Conservation (phyloP, 805 yeast species). For the Starmerella asiatica region DNA sequence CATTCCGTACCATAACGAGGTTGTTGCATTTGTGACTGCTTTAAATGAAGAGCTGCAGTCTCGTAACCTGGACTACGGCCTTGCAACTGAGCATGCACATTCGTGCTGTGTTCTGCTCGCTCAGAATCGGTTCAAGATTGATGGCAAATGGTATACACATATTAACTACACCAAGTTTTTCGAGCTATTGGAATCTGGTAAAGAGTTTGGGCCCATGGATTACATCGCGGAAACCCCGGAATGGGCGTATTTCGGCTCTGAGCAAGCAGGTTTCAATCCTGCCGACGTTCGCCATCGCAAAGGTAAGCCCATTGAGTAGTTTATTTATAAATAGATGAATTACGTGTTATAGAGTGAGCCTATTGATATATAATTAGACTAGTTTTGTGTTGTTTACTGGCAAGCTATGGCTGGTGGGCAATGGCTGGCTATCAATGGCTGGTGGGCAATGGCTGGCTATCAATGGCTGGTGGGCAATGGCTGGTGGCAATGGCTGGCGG, state of each 20-base stretch:
- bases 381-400: no score
- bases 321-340: no score
- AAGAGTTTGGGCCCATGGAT: slow-evolving; percentile 62
- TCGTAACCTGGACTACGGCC: slow-evolving; percentile 59
- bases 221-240: slow-evolving; percentile 69
- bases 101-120: slow-evolving; percentile 85
- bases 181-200: slow-evolving; percentile 50
- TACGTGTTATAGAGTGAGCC: no score
- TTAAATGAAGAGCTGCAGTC: slow-evolving; percentile 47
- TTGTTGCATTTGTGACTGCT: slow-evolving; percentile 55
- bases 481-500: no score
- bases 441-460: no score
- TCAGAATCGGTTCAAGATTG: slow-evolving; percentile 51
- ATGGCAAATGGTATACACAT: slow-evolving; percentile 76
- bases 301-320: slow-evolving; percentile 30
- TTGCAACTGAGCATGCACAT: slow-evolving; percentile 93
- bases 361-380: no score
- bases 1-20: slow-evolving; percentile 88
- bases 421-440: no score
- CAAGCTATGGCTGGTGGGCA: no score
- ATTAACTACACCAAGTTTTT: slow-evolving; percentile 71
- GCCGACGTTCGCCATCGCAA: slow-evolving; percentile 42
- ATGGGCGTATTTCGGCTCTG: slow-evolving; percentile 85
- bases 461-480: no score
- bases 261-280: slow-evolving; percentile 80